Conservation (phyloP, 164 flowering plant genomes). For the Stephania cephalantha region DNA sequence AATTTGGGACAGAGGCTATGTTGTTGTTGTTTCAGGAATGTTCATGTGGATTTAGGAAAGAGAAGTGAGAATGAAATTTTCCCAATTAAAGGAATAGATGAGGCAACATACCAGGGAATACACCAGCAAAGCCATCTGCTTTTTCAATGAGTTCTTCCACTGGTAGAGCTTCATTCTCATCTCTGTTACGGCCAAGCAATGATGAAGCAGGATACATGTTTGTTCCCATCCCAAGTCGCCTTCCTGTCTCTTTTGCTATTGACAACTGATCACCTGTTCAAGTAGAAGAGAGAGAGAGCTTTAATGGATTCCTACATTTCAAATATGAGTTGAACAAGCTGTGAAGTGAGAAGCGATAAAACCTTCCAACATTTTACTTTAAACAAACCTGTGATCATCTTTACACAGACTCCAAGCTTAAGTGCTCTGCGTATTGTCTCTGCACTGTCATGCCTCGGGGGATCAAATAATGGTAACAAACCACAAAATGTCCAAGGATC, state of each 20-base stretch:
- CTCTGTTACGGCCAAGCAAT: constrained; percentile 61
- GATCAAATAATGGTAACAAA: constrained; percentile 78
- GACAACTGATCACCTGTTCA: constrained; percentile 76
- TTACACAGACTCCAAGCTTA: constrained; percentile 81
- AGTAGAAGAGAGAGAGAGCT: constrained; percentile 3
- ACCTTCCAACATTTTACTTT: background rate
- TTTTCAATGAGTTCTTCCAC: constrained; percentile 79
- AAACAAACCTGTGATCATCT: constrained; percentile 83
- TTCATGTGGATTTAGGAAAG: background rate
- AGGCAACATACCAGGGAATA: constrained; percentile 67
- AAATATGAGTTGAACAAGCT: background rate
- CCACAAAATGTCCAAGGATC: constrained; percentile 89
- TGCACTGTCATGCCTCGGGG: constrained; percentile 92
- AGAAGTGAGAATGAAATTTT: background rate
- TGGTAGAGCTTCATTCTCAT: constrained; percentile 69
- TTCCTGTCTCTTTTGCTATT: constrained; percentile 88
- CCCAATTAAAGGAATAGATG: background rate
- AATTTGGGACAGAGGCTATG: too few relatives aligned
- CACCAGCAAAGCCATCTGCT: constrained; percentile 97
- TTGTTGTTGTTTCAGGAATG: background rate
- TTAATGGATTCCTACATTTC: background rate
- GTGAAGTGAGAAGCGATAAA: background rate
- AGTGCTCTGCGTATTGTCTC: constrained; percentile 88
- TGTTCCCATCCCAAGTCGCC: constrained; percentile 88
- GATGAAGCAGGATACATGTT: constrained; percentile 90